Evolutionary conservation across 371 early-diverging fungal genomes (phyloP).

Genomic region (Syncephalastrum sp.): DNA sequence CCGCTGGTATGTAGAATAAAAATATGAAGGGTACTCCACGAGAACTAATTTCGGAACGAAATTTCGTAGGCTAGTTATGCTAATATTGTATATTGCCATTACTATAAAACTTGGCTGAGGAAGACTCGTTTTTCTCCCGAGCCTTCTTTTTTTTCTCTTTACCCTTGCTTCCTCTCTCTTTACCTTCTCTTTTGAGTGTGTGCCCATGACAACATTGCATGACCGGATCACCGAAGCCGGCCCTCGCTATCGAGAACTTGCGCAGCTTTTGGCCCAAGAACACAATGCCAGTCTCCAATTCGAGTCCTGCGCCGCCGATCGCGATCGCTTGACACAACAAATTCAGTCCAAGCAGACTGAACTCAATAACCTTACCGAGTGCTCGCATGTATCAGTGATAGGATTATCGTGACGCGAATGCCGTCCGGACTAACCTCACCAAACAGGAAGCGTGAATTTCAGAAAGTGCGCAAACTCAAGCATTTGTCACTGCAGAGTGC

Average conservation of each 20-base stretch:
- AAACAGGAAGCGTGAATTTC: constrained; percentile 38
- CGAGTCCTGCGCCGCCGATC: constrained; percentile 12
- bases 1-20: too few species aligned
- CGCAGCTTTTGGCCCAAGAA: constrained; percentile 9
- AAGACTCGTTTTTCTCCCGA: too few species aligned
- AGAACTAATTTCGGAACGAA: too few species aligned
- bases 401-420: too few species aligned
- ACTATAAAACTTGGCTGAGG: too few species aligned
- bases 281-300: constrained; percentile 11
- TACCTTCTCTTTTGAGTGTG: too few species aligned
- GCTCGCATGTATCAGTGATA: constrained; percentile 10
- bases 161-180: too few species aligned
- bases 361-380: constrained; percentile 9
- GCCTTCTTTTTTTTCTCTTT: too few species aligned
- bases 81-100: too few species aligned
- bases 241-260: constrained; percentile 11
- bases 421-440: too few species aligned
- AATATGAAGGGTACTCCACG: too few species aligned
- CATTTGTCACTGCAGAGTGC: constrained; percentile 38
- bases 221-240: constrained; percentile 16
- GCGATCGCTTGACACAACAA: constrained; percentile 12
- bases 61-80: too few species aligned
- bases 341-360: constrained; percentile 14
- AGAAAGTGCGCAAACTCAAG: constrained; percentile 33
- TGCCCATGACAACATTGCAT: constrained; percentile 6